Conservation (phyloP, 2,329 filamentous ascomycete species). For the Ramichloridium luteum region DNA sequence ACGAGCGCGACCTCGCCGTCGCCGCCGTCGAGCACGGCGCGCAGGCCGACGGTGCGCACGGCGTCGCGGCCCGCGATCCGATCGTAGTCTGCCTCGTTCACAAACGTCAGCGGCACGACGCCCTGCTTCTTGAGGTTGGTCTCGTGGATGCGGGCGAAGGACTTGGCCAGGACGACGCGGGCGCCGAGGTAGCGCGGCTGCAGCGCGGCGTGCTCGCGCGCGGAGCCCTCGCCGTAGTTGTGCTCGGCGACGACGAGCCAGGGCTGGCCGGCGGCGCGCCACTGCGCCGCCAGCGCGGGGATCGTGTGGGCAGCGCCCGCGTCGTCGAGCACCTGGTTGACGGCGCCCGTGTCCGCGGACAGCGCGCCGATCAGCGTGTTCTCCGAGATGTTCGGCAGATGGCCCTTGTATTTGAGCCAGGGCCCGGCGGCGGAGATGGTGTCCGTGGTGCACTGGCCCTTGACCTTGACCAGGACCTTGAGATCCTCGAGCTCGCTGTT, state of each 20-base stretch:
- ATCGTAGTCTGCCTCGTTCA: slow-evolving; percentile 78
- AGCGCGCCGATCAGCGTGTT: slow-evolving; percentile 95
- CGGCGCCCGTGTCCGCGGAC: slow-evolving; percentile 84
- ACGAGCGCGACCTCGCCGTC: slow-evolving; percentile 61
- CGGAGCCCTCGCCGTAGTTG: slow-evolving; percentile 90
- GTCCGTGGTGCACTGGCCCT: slow-evolving; percentile 96
- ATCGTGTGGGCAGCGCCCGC: slow-evolving; percentile 60
- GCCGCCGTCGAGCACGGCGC: slow-evolving; percentile 71
- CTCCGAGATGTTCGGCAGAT: slow-evolving; percentile 91
- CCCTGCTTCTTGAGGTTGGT: slow-evolving; percentile 97
- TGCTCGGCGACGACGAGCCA: slow-evolving; percentile 97
- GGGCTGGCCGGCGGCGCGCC: slow-evolving; percentile 61
- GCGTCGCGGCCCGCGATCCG: slow-evolving; percentile 69
- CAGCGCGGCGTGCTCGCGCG: slow-evolving; percentile 77
- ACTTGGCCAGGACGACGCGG: slow-evolving; percentile 71
- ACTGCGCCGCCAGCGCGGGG: slow-evolving; percentile 72
- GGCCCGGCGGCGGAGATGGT: slow-evolving; percentile 95
- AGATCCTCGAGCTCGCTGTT: slow-evolving; percentile 57
- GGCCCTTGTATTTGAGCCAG: slow-evolving; percentile 98
- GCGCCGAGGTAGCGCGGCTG: slow-evolving; percentile 86
- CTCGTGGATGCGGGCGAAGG: slow-evolving; percentile 85
- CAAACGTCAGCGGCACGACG: slow-evolving; percentile 86
- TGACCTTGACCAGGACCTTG: slow-evolving; percentile 86
- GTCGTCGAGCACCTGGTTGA: slow-evolving; percentile 82
- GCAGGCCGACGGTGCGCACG: slow-evolving; percentile 69